Conservation (phyloP, 2,329 filamentous ascomycete genomes). For the Trichophyton simii region DNA sequence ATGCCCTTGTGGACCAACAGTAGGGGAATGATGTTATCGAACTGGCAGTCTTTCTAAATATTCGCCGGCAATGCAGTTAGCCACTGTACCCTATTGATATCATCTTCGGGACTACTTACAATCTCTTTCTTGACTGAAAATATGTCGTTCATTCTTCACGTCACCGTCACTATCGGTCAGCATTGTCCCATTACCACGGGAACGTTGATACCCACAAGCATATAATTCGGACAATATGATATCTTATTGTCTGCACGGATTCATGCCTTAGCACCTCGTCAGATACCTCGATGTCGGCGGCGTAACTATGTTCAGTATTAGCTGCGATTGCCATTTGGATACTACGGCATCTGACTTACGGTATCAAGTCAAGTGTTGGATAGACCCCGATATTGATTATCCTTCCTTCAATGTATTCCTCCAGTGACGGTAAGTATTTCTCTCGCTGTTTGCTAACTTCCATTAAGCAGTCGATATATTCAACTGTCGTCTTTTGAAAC, state of each 20-base stretch:
- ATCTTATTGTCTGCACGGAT: constrained; percentile 7
- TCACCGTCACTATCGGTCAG: neutral
- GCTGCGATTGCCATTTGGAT: neutral
- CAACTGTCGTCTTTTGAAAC: constrained; percentile 8
- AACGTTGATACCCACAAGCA: constrained; percentile 4
- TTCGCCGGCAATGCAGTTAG: neutral
- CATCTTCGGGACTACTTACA: constrained; percentile 3
- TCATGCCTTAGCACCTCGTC: constrained; percentile 5
- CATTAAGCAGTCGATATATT: constrained; percentile 8
- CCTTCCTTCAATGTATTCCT: constrained; percentile 9
- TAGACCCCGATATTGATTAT: constrained; percentile 11
- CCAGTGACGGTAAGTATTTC: constrained; percentile 9
- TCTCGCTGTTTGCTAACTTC: constrained; percentile 9
- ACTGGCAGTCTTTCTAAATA: constrained; percentile 10
- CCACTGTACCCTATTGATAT: neutral
- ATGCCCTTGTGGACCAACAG: constrained; percentile 8
- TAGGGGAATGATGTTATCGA: constrained; percentile 9
- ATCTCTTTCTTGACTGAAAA: constrained; percentile 11
- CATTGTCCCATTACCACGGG: neutral
- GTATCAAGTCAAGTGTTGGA: constrained; percentile 9
- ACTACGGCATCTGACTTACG: neutral
- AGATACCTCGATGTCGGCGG: constrained; percentile 3
- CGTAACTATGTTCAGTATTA: constrained; percentile 1
- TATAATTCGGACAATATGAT: constrained; percentile 9
- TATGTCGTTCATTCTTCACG: constrained; percentile 7